These are phyloP conservation scores for Elsinoe fawcettii DNA, from an alignment of 2,329 filamentous ascomycete species.

Conservation along the genomic window DNA sequence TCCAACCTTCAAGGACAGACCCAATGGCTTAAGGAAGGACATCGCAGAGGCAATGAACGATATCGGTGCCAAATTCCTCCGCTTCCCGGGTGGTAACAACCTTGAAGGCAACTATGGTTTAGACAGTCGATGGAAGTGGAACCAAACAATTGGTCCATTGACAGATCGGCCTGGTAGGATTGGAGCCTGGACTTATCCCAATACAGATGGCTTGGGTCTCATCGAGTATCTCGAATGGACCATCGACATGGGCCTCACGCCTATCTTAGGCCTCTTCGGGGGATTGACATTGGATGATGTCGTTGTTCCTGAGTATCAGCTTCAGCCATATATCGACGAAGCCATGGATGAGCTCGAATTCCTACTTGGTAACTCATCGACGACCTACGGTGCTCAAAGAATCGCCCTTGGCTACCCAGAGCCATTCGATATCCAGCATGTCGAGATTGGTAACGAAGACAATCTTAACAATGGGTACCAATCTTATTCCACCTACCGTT, in stretches of 20 bases:
- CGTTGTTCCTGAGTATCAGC: constrained; percentile 40
- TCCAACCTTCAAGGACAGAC: constrained; percentile 46
- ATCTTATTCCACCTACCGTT: constrained; percentile 42
- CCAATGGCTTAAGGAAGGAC: constrained; percentile 45
- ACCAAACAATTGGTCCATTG: too few relatives aligned
- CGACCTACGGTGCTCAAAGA: constrained; percentile 51
- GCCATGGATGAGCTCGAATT: constrained; percentile 59
- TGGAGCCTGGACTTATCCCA: constrained; percentile 50
- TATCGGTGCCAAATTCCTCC: constrained; percentile 40
- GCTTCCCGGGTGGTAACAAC: constrained; percentile 48
- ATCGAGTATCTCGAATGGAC: constrained; percentile 54
- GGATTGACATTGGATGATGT: constrained; percentile 50
- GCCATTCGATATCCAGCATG: constrained; percentile 53
- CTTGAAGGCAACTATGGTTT: constrained; percentile 34
- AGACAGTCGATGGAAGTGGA: constrained; percentile 42
- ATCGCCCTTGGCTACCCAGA: constrained; percentile 53
- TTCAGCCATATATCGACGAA: constrained; percentile 51
- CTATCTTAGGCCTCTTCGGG: constrained; percentile 50
- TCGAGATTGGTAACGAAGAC: constrained; percentile 64
- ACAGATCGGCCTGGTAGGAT: constrained; percentile 41
- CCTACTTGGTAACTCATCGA: constrained; percentile 46
- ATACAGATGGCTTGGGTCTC: constrained; percentile 53
- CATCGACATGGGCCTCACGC: constrained; percentile 52
- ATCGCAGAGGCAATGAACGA: constrained; percentile 40
- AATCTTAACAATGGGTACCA: constrained; percentile 43